Conservation (phyloP, 257 asterid species). For the Lycium barbarum region DNA sequence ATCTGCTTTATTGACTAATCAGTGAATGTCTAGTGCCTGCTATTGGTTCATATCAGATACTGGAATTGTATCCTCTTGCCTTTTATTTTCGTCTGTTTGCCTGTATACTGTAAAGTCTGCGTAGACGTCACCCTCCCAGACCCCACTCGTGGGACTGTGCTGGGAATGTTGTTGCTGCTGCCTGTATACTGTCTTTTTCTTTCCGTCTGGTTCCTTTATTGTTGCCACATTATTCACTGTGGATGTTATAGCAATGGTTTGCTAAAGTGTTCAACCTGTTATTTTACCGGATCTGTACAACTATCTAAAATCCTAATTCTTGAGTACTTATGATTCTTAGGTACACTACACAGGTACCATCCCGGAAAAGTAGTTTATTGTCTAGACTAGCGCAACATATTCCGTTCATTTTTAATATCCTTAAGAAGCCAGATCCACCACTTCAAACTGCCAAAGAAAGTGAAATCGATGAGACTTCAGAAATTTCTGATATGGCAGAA, state of each 20-base stretch:
- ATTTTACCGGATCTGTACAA: not conserved
- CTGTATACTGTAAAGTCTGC: too few species aligned
- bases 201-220: not conserved
- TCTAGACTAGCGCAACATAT: slow-evolving; percentile 76
- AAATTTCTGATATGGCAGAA: slow-evolving; percentile 44
- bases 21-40: slow-evolving; percentile 6
- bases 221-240: not conserved
- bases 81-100: not conserved
- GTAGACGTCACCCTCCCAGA: too few species aligned
- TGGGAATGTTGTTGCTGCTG: not conserved
- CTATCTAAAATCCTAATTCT: slow-evolving; percentile 22
- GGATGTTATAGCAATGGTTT: not conserved
- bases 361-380: slow-evolving; percentile 67
- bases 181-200: not conserved
- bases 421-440: slow-evolving; percentile 66
- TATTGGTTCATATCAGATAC: slow-evolving; percentile 1
- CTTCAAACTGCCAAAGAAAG: slow-evolving; percentile 44
- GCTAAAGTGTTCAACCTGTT: not conserved
- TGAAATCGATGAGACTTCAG: slow-evolving; percentile 38
- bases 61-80: slow-evolving; percentile 3
- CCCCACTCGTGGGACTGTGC: too few species aligned
- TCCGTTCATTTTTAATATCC: slow-evolving; percentile 79
- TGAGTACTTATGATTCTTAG: slow-evolving; percentile 49
- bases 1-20: not conserved
- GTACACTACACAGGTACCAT: slow-evolving; percentile 49